phyloP scores from a whole-genome alignment of 352 stramenopile species.

The Phytopythium oedochilum region DNA sequence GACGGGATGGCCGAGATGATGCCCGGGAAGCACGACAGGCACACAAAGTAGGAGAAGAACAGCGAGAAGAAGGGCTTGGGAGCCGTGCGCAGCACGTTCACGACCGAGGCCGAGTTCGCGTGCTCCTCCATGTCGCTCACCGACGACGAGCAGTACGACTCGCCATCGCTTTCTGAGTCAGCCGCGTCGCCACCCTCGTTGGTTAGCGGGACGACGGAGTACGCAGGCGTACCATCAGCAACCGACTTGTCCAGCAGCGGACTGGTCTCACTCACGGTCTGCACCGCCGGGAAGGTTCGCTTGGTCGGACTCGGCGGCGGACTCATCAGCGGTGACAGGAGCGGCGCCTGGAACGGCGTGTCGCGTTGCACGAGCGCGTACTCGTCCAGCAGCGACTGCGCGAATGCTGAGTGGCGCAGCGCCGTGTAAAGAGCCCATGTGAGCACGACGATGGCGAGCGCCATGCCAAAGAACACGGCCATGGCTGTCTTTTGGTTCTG shows the following conservation, averaged over 20 bases:
- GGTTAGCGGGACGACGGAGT: neutral
- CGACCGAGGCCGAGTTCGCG: slow-evolving; percentile 36
- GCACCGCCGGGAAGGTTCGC: slow-evolving; percentile 7
- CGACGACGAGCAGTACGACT: slow-evolving; percentile 32
- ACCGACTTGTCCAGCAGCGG: slow-evolving; percentile 21
- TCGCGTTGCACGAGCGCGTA: slow-evolving; percentile 67
- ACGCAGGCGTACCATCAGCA: neutral
- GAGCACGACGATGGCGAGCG: slow-evolving; percentile 43
- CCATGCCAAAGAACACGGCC: slow-evolving; percentile 61
- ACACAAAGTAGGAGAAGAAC: slow-evolving; percentile 75
- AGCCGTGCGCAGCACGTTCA: slow-evolving; percentile 51
- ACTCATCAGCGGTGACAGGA: slow-evolving; percentile 51
- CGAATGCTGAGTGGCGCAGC: slow-evolving; percentile 49
- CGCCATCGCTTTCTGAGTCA: slow-evolving; percentile 20
- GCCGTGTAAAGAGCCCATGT: slow-evolving; percentile 52
- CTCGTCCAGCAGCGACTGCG: slow-evolving; percentile 55
- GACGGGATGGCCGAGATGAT: slow-evolving; percentile 71
- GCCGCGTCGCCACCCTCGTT: slow-evolving; percentile 17
- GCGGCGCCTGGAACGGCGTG: slow-evolving; percentile 40
- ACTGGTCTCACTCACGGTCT: slow-evolving; percentile 33
- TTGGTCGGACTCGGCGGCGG: slow-evolving; percentile 19
- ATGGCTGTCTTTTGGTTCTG: slow-evolving; percentile 41
- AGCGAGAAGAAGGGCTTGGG: slow-evolving; percentile 77
- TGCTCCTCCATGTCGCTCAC: slow-evolving; percentile 29
- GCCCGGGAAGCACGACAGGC: slow-evolving; percentile 73